Evolutionary conservation across 345 rosid genomes (phyloP).

Genomic region (Citrus hindsii): DNA sequence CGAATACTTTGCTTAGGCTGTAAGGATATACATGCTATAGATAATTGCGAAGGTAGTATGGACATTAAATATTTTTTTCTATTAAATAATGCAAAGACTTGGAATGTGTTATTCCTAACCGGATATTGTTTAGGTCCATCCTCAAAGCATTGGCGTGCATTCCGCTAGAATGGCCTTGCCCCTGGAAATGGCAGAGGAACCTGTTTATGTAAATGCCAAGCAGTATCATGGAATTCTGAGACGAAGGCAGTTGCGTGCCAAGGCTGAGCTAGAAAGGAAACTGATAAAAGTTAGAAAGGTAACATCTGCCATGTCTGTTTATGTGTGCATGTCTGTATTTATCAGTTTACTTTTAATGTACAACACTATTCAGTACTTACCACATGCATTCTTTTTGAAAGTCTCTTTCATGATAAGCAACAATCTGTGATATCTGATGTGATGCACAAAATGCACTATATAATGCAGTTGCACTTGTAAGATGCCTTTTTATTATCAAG

Average conservation of each 20-base stretch:
- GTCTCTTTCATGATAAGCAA: conserved; percentile 3
- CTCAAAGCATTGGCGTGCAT: conserved; percentile 38
- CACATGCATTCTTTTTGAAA: background rate
- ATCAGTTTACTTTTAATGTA: background rate
- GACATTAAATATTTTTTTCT: background rate
- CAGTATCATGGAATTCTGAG: conserved; percentile 71
- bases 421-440: background rate
- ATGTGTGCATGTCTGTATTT: background rate
- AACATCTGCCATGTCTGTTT: background rate
- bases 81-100: background rate
- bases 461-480: background rate
- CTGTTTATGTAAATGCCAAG: conserved; percentile 78
- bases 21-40: background rate
- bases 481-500: background rate
- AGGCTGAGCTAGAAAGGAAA: conserved; percentile 59
- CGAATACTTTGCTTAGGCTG: background rate
- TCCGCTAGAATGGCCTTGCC: conserved; percentile 60
- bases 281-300: conserved; percentile 56
- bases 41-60: background rate
- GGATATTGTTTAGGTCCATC: conserved; percentile 32
- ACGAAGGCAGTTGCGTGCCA: conserved; percentile 66
- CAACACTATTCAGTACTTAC: background rate
- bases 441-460: background rate
- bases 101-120: background rate
- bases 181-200: conserved; percentile 57